Evolutionary conservation across 2,329 filamentous ascomycete genomes (phyloP).

Genomic region (Ceratocystis ficicola): DNA sequence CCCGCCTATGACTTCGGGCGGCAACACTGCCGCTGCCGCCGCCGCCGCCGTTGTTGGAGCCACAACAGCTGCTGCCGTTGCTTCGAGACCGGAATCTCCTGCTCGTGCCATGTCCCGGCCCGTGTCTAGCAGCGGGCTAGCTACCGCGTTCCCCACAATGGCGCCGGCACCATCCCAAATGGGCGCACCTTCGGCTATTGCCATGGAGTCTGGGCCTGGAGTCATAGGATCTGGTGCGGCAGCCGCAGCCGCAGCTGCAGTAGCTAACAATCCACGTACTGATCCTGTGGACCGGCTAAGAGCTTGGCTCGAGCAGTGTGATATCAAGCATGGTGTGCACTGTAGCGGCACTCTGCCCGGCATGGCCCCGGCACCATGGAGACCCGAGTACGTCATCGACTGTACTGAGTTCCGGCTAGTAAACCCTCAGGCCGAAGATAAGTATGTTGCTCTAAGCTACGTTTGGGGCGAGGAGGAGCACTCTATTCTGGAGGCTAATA

Average conservation of each 20-base stretch:
- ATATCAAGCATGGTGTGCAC: slow-evolving; percentile 33
- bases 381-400: slow-evolving; percentile 34
- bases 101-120: slow-evolving; percentile 16
- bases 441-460: slow-evolving; percentile 38
- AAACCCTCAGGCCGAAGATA: slow-evolving; percentile 30
- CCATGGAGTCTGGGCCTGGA: slow-evolving; percentile 17
- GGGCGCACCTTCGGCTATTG: slow-evolving; percentile 27
- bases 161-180: slow-evolving; percentile 27
- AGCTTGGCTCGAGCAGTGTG: slow-evolving; percentile 36
- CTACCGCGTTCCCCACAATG: slow-evolving; percentile 1
- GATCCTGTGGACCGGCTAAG: slow-evolving; percentile 32
- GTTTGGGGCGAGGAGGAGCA: slow-evolving; percentile 31
- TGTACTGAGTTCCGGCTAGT: slow-evolving; percentile 33
- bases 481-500: slow-evolving; percentile 24
- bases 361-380: slow-evolving; percentile 29
- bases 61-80: neutral
- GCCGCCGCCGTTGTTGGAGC: neutral
- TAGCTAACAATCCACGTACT: slow-evolving; percentile 26
- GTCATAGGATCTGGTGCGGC: slow-evolving; percentile 22
- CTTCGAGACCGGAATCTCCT: slow-evolving; percentile 11
- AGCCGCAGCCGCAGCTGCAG: slow-evolving; percentile 13
- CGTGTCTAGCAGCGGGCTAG: slow-evolving; percentile 8
- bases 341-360: slow-evolving; percentile 27
- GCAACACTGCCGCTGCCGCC: slow-evolving; percentile 3
- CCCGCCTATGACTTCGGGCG: slow-evolving; percentile 11